Base-by-base conservation (phyloP, 1,284 basidiomycete genomes). In the Schizophyllum amplum region DNA sequence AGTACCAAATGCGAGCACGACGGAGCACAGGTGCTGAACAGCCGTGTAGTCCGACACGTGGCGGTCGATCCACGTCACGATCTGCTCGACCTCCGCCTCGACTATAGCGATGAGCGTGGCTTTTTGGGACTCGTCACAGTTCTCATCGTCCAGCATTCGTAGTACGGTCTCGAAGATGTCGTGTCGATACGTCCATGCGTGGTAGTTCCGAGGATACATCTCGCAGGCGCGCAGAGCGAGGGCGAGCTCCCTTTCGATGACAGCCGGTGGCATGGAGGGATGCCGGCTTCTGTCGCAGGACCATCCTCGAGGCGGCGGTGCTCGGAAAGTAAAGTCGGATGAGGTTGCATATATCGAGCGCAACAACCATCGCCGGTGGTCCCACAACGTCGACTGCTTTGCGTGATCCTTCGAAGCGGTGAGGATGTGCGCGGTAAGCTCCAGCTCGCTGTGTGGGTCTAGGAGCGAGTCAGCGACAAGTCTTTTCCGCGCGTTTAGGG, bases 41-140 rank as follows among this genome's bases (percentile, higher is more conserved):
- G 84, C 80, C 46, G 83, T 82, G 64, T 83, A 79, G 65, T 88
- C 86, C 20, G 82, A 81, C 24, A 86, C 70, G 63, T 88, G 83
- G 15, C 61, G 65, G 27, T 82, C 74, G 20, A 87, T 72, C 86
- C 86, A 88, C 51, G 60, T 59, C 23, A 68, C 71, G 22, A 77
- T 62, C 15, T 61, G 64, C 6, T 51, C 24, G 20, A 72, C 65
- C 33, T 42, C 33, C 33, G 11, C 13, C 7, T 42, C 33, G 7
- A 42, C 33, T 9, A 42, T 9, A 9, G 2, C 33, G 4, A 42
- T 13, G 13, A 42, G 3, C 33, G 11, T 17, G 33, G 33, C 17
- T 9, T 17, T 9, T 61, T 84, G 81, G 27, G 61, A 54, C 53
- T 55, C 57, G 24, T 57, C 56, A 20, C 62, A 57, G 49, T 61